Conservation (phyloP, 2,329 filamentous ascomycete genomes). For the Ceratocystis papillata region DNA sequence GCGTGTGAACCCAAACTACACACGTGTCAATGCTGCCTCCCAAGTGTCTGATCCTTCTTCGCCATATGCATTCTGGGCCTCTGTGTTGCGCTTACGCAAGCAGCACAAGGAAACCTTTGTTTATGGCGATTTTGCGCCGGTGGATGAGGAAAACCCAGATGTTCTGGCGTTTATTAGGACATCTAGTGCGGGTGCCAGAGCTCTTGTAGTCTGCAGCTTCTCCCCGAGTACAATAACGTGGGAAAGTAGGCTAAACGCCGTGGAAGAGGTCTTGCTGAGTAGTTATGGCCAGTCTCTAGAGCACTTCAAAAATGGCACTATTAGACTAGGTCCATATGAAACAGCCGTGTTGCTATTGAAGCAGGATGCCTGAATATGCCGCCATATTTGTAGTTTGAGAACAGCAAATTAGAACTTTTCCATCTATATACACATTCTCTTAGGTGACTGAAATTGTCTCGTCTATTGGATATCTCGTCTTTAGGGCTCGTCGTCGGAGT, state of each 20-base stretch:
- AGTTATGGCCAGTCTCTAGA: slow-evolving; percentile 29
- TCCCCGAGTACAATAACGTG: slow-evolving; percentile 30
- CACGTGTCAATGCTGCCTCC: slow-evolving; percentile 49
- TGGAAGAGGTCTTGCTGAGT: slow-evolving; percentile 32
- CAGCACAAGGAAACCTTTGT: slow-evolving; percentile 51
- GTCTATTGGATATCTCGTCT: not conserved
- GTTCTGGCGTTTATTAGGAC: slow-evolving; percentile 34
- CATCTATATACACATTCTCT: slow-evolving; percentile 5
- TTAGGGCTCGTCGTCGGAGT: slow-evolving; percentile 11
- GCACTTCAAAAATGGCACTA: slow-evolving; percentile 28
- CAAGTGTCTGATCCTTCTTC: slow-evolving; percentile 41
- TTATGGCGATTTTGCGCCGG: slow-evolving; percentile 43
- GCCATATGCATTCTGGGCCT: slow-evolving; percentile 52
- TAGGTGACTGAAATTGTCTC: not conserved
- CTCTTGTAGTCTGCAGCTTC: slow-evolving; percentile 35
- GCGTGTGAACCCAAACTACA: slow-evolving; percentile 53
- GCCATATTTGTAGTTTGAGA: not conserved
- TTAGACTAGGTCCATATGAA: slow-evolving; percentile 33
- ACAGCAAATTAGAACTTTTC: not conserved
- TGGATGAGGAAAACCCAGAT: slow-evolving; percentile 30
- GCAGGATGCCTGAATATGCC: not conserved
- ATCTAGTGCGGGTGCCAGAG: slow-evolving; percentile 30
- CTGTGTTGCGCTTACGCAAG: slow-evolving; percentile 50
- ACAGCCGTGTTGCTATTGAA: slow-evolving; percentile 31
- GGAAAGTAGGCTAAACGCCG: slow-evolving; percentile 27